Base-by-base conservation (phyloP, 108 stramenopile species). In the Cyclotella kingstonii region DNA sequence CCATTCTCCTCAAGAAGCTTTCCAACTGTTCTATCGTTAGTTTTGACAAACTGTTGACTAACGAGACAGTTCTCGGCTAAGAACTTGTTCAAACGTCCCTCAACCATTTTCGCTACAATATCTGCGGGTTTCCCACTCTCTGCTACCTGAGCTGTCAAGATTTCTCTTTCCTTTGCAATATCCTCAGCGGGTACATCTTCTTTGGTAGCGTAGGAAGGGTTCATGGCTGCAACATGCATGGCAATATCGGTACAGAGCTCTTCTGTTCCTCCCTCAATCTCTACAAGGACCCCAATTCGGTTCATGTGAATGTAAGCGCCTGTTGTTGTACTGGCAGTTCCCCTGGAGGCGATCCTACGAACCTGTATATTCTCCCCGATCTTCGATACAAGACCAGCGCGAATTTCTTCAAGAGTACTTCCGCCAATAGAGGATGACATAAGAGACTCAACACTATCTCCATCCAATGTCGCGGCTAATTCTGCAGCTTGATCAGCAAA, bases 161-260 rank as follows among this genome's bases (percentile, higher is more conserved):
- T 70, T 30, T 76, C 60, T 21, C 76, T 58, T 47, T 90, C 87
- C 69, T 84, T 85, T 38, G 86, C 88, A 46, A 91, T 49, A 39
- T 80, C 87, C 17, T 87, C 93, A 0, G 70, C 65, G 43, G 85
- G 85, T 26, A 90, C 87, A 58, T 84, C 86, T 3, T 89, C 87
- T 42, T 79, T 71, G 44, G 79, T 75, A 44, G 83, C 84, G 49
- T 83, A 89, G 8, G 76, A 66, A 30, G 91, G 87, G 45, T 81
- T 84, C 83, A 84, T 83, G 33, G 86, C 90, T n/a, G 82, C 81
- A 34, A 91, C 78, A 54, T 92, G 87, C 87, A 92, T 89, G 74
- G 80, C 83, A 53, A 85, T 50, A 44, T 89, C 84, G 14, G 63
- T 76, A 19, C 84, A 67, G 9, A 79, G 58, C 33, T 70, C 65